A percentile compares a stretch with the other conserved stretches of the same genome.
These are phyloP conservation scores for Liquidambar formosana DNA, from an alignment of 164 flowering plant genomes.

Conservation along the genomic window DNA sequence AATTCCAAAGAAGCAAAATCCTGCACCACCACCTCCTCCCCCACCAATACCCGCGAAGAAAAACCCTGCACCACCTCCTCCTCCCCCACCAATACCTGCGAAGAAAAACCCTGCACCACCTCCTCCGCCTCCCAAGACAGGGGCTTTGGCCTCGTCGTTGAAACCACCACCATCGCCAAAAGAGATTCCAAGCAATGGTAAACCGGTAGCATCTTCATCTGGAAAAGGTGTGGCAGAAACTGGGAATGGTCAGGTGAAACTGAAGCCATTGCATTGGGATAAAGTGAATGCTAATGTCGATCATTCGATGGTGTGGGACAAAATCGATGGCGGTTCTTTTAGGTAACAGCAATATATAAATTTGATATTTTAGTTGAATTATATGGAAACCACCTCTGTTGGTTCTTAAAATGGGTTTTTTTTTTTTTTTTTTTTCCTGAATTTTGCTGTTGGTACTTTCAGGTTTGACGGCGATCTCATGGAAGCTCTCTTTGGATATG, in stretches of 20 bases:
- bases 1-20: slow-evolving; percentile 14
- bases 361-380: not conserved
- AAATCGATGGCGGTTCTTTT: slow-evolving; percentile 74
- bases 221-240: slow-evolving; percentile 8
- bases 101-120: slow-evolving; percentile 35
- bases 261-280: slow-evolving; percentile 95
- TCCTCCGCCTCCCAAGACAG: slow-evolving; percentile 57
- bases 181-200: slow-evolving; percentile 11
- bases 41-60: slow-evolving; percentile 34
- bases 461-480: slow-evolving; percentile 90
- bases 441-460: slow-evolving; percentile 5
- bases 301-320: slow-evolving; percentile 94
- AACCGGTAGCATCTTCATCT: slow-evolving; percentile 15
- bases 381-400: not conserved
- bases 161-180: slow-evolving; percentile 42
- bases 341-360: slow-evolving; percentile 37
- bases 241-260: slow-evolving; percentile 43
- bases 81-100: slow-evolving; percentile 38
- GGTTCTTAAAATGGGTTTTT: too few species aligned
- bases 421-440: not conserved
- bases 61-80: slow-evolving; percentile 40
- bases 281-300: slow-evolving; percentile 59
- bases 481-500: slow-evolving; percentile 88
- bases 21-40: slow-evolving; percentile 40
- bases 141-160: slow-evolving; percentile 15